Percentiles rank a stretch among this genome's conserved stretches.
Evolutionary conservation across 2,329 filamentous ascomycete species (phyloP).

Genomic region (Alternaria angustiovoidea): DNA sequence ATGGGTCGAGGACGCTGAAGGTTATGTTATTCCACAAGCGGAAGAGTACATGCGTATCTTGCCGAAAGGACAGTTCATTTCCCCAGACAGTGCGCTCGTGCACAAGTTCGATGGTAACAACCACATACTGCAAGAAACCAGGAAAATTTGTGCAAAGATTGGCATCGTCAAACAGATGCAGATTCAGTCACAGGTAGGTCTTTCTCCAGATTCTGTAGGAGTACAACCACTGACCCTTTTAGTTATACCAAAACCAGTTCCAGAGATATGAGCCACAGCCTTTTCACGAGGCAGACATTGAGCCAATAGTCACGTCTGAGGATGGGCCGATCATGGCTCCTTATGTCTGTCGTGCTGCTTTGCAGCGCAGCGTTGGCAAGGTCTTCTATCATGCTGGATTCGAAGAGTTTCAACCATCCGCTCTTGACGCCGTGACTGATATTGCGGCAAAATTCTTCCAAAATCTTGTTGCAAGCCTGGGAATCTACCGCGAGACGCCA

Average conservation of each 20-base stretch:
- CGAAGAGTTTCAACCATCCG: slow-evolving; percentile 95
- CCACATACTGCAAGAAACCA: slow-evolving; percentile 93
- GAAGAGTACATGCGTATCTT: slow-evolving; percentile 85
- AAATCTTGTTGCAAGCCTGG: slow-evolving; percentile 81
- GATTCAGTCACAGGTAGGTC: slow-evolving; percentile 85
- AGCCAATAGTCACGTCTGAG: slow-evolving; percentile 88
- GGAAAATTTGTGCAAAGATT: slow-evolving; percentile 95
- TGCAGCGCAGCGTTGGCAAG: slow-evolving; percentile 92
- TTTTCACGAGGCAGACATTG: slow-evolving; percentile 85
- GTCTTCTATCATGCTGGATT: slow-evolving; percentile 97
- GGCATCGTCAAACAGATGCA: slow-evolving; percentile 99
- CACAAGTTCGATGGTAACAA: slow-evolving; percentile 90
- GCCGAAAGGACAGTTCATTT: slow-evolving; percentile 75
- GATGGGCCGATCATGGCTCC: slow-evolving; percentile 87
- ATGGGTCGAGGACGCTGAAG: slow-evolving; percentile 90
- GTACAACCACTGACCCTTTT: slow-evolving; percentile 23
- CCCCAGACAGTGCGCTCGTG: slow-evolving; percentile 76
- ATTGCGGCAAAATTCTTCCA: slow-evolving; percentile 89
- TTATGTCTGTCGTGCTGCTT: slow-evolving; percentile 79
- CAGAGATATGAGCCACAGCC: slow-evolving; percentile 93
- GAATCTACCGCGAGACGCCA: slow-evolving; percentile 82
- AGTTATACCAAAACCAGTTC: slow-evolving; percentile 98
- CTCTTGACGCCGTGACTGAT: slow-evolving; percentile 88
- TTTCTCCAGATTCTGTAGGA: neutral
- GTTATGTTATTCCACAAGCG: slow-evolving; percentile 84